Percentiles rank a stretch among this genome's conserved stretches.
Evolutionary conservation across 2,329 filamentous ascomycete genomes (phyloP).

Genomic region (Xylaria sp.): DNA sequence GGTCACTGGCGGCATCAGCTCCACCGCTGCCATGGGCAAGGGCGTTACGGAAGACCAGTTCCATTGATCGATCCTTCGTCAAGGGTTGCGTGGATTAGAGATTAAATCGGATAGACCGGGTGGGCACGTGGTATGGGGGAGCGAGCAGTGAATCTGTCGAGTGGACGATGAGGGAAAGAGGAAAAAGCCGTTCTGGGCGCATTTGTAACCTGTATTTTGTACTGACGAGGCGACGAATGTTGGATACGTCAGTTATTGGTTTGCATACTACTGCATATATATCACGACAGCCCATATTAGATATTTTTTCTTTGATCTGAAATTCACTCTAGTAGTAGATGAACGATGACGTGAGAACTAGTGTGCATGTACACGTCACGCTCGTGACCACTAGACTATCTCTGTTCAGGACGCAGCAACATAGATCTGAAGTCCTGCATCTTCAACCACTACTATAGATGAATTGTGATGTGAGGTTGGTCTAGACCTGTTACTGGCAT

Average conservation of each 20-base stretch:
- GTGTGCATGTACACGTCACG: background rate
- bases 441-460: background rate
- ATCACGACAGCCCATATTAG: background rate
- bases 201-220: background rate
- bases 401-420: background rate
- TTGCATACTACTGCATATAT: background rate
- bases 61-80: conserved; percentile 58
- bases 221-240: background rate
- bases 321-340: background rate
- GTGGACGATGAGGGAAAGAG: background rate
- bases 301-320: background rate
- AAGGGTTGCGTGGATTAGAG: too few relatives aligned
- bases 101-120: background rate
- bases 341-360: background rate
- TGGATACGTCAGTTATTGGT: background rate
- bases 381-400: background rate
- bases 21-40: conserved; percentile 94
- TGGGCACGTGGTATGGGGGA: background rate
- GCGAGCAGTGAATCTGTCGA: background rate
- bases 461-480: too few relatives aligned
- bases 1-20: conserved; percentile 91
- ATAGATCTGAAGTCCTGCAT: background rate
- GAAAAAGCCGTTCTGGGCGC: background rate
- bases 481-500: too few relatives aligned
- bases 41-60: conserved; percentile 99